These are phyloP conservation scores for Misopates orontium DNA, from an alignment of 257 asterid genomes.

Conservation along the genomic window DNA sequence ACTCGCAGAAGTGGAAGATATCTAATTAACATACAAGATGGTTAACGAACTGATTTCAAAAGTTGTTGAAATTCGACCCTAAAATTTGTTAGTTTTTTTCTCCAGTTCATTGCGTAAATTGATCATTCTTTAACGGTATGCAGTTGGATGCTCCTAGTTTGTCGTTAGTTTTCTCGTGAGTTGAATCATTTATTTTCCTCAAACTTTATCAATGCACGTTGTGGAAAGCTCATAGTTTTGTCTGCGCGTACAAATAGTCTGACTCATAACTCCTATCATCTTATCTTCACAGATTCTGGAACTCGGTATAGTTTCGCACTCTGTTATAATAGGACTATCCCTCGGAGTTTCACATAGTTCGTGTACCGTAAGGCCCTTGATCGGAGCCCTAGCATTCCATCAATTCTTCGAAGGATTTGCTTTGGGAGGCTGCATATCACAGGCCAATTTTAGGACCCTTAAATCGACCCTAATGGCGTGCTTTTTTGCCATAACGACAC, in stretches of 20 bases:
- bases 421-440: constrained; percentile 95
- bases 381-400: constrained; percentile 84
- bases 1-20: too few relatives aligned
- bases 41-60: background rate
- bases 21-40: too few relatives aligned
- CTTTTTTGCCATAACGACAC: constrained; percentile 86
- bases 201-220: too few relatives aligned
- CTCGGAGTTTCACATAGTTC: constrained; percentile 92
- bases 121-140: too few relatives aligned
- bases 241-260: too few relatives aligned
- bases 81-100: too few relatives aligned
- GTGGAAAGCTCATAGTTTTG: too few relatives aligned
- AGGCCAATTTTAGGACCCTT: constrained; percentile 60
- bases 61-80: background rate
- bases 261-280: background rate
- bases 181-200: too few relatives aligned
- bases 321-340: constrained; percentile 82
- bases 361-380: constrained; percentile 76
- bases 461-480: constrained; percentile 77
- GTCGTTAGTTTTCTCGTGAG: too few relatives aligned
- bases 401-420: constrained; percentile 97
- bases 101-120: too few relatives aligned
- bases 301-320: constrained; percentile 92
- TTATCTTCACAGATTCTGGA: constrained; percentile 67
- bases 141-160: too few relatives aligned